Evolutionary conservation across 2,329 filamentous ascomycete genomes (phyloP), one percentile per base, ranked within the genome.

Genomic region (Epichloe aotearoae): DNA sequence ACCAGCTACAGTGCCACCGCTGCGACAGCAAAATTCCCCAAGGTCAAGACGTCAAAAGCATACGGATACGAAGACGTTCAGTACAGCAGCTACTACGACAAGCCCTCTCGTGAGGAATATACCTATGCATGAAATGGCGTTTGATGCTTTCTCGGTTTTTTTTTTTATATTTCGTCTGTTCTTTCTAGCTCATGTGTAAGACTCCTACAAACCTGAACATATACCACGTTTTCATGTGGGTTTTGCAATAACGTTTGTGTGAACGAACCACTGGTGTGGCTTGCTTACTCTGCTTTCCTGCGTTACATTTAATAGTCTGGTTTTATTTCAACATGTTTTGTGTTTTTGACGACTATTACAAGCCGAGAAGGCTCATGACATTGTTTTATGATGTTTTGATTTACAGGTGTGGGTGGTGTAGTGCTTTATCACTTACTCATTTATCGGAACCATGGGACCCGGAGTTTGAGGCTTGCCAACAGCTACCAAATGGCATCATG

Each of bases 41-140:
- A 66, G 54, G 61, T 67, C 39, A 69, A 65, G 61, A 64, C 59
- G 8, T 61, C 65, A 4, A 66, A 61, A 55, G 7, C 51, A 11
- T 67, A 62, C 50, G 54, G 53, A 33, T 50, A 55, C 12, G 59
- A 60, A 1, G 64, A 69, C 38, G 58, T 68, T n/a, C 55, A 58
- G 33, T 70, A 64, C 55, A 63, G 59, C 56, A 62, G 58, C 56
- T 56, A 53, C 47, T 58, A 64, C 51, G 54, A 57, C 26, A 54
- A 51, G 46, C 51, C 58, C 23, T 59, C 59, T 37, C 60, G 56
- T 19, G 61, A 64, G 26, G 58, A 61, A 12, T 57, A 55, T 49
- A 42, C 57, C 6, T 61, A 57, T 54, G 56, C 54, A 49, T 60
- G 54, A 53, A 56, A 46, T 23, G 53, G 54, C 50, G 49, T 54